A percentile compares a stretch with the other conserved stretches of the same genome.
phyloP scores from a whole-genome alignment of 225 moss, liverwort and hornwort species.

The Ulota crispa region DNA sequence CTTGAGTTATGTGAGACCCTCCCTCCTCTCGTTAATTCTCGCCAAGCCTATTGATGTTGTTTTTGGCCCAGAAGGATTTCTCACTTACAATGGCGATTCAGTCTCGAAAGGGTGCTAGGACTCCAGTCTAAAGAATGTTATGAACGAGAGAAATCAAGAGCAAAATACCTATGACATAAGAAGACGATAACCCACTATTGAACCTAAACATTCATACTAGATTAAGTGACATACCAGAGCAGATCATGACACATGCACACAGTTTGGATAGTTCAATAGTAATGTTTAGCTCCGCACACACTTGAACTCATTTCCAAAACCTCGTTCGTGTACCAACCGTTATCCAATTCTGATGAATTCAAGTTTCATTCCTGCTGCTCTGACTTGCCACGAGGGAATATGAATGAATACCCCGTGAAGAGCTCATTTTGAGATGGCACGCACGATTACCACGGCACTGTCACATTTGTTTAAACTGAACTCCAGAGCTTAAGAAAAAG shows the following conservation, averaged over 20 bases:
- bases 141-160: background rate
- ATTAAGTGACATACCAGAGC: background rate
- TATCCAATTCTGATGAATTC: background rate
- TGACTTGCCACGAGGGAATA: background rate
- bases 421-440: background rate
- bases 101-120: background rate
- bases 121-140: background rate
- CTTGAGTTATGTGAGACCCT: background rate
- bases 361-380: background rate
- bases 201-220: background rate
- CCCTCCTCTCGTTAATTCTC: background rate
- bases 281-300: background rate
- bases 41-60: background rate
- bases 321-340: background rate
- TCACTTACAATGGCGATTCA: background rate
- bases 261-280: background rate
- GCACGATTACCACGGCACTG: background rate
- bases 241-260: conserved; percentile 4
- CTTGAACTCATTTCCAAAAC: background rate
- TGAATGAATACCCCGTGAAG: background rate
- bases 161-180: background rate
- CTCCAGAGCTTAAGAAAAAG: background rate
- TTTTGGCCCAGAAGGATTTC: background rate
- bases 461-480: background rate
- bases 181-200: background rate